Evolutionary conservation across 2,329 filamentous ascomycete species (phyloP), one percentile per base, ranked within the genome.

Genomic region (Clonostachys sp.): DNA sequence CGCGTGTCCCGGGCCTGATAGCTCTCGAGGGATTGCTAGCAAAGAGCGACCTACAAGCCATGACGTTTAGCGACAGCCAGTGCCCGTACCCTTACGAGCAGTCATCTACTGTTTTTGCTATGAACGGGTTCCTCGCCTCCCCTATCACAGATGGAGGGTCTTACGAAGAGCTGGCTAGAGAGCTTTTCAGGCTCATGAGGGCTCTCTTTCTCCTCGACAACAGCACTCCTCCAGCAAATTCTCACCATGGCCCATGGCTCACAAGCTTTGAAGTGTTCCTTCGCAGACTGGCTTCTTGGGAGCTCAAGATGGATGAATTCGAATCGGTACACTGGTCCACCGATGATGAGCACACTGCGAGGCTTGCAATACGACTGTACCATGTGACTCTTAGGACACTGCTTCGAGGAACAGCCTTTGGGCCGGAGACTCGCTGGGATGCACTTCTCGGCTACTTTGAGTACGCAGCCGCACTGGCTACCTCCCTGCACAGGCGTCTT

Each of bases 21-120:
- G 46, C 45, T 34, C 47, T 54, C 14, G 51, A 49, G 9, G 50
- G 55, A 35, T 53, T 50, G 4, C 30, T 68, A 3, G 56, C 57
- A 3, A 55, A 63, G 4, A 45, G 66, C 13, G 63, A 67, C 41
- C 20, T 68, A 5, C 59, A 64, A 38, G 60, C 60, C 51, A 61
- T 66, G 58, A 58, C 62, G 0, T 65, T 67, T 40, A 57, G 55
- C 4, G 65, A 67, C 30, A 56, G 55, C 0, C 55, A 50, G 6
- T 59, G 60, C 3, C 63, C 63, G 2, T 66, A 64, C 47, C 55
- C 56, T 12, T 61, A 56, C 41, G 47, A 45, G 14, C 44, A 53
- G 1, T 44, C 53, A 2, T 50, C 55, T 0, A 48, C 40, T 9
- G 49, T 45, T 30, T 55, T 9, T 43, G 18, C 24, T 8, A 43